A percentile compares a stretch with the other conserved stretches of the same genome.
phyloP scores from a whole-genome alignment of 805 yeast genomes.

The Yarrowia keelungensis region DNA sequence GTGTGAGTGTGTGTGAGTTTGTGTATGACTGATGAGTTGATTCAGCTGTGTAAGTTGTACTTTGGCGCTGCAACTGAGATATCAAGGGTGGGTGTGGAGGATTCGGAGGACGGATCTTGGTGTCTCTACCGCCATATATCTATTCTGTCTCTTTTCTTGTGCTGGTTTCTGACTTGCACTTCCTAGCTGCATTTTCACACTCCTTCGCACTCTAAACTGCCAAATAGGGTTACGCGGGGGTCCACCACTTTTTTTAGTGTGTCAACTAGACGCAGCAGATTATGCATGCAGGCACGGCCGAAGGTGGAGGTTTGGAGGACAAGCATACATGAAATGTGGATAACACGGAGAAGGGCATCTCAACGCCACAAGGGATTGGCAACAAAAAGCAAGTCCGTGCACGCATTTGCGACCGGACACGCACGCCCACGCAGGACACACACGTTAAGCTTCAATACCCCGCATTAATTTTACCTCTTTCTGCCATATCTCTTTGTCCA shows the following conservation, averaged over 20 bases:
- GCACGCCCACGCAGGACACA: no score
- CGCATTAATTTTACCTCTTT: conserved; percentile 21
- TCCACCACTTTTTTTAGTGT: conserved; percentile 1
- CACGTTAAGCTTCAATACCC: conserved; percentile 12
- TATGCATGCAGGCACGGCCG: conserved; percentile 28
- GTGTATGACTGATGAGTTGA: background rate
- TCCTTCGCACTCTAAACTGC: conserved; percentile 23
- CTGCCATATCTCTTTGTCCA: conserved; percentile 6
- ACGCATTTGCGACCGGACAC: no score
- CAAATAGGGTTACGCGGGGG: conserved; percentile 28
- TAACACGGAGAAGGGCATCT: no score
- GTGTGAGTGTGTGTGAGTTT: background rate
- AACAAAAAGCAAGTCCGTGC: no score
- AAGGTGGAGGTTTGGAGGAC: background rate
- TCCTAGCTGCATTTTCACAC: conserved; percentile 33
- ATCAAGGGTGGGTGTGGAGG: background rate
- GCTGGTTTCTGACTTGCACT: conserved; percentile 21
- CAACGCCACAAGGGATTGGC: no score
- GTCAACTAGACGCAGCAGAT: conserved; percentile 17
- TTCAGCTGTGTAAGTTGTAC: background rate
- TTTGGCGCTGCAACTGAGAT: background rate
- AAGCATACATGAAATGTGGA: no score
- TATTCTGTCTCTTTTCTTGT: conserved; percentile 17
- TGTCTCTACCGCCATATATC: conserved; percentile 30
- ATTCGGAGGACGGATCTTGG: conserved; percentile 9